These are phyloP conservation scores for Penicillium daleae DNA, from an alignment of 495 filamentous ascomycete genomes.

Conservation along the genomic window DNA sequence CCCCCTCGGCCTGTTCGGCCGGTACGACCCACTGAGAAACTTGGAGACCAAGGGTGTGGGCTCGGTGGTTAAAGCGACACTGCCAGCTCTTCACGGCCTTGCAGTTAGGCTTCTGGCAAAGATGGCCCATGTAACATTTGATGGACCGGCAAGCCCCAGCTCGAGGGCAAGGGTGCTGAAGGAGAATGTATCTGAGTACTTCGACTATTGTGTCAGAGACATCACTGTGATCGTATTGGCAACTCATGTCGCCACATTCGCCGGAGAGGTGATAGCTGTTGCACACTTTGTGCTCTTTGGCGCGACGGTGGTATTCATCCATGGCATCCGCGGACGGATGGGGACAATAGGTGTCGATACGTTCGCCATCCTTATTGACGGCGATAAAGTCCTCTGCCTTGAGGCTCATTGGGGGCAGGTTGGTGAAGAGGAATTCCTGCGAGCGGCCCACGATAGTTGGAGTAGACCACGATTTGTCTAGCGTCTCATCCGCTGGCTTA, in stretches of 20 bases:
- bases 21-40: slow-evolving; percentile 36
- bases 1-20: slow-evolving; percentile 24
- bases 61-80: slow-evolving; percentile 39
- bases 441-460: slow-evolving; percentile 27
- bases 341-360: slow-evolving; percentile 44
- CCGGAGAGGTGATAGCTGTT: slow-evolving; percentile 48
- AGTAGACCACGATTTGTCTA: slow-evolving; percentile 25
- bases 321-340: slow-evolving; percentile 32
- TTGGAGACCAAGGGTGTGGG: slow-evolving; percentile 38
- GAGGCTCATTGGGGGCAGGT: slow-evolving; percentile 28
- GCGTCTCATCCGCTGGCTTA: slow-evolving; percentile 24
- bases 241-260: slow-evolving; percentile 40
- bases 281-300: slow-evolving; percentile 45
- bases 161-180: slow-evolving; percentile 41
- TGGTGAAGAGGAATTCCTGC: slow-evolving; percentile 28
- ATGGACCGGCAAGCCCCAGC: slow-evolving; percentile 42
- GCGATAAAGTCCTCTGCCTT: slow-evolving; percentile 41
- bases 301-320: slow-evolving; percentile 37
- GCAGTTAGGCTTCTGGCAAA: slow-evolving; percentile 49
- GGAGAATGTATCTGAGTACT: slow-evolving; percentile 43
- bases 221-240: slow-evolving; percentile 45
- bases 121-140: slow-evolving; percentile 50
- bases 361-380: slow-evolving; percentile 49
- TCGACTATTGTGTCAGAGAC: slow-evolving; percentile 36
- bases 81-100: slow-evolving; percentile 39